phyloP scores from a whole-genome alignment of 768 basidiomycete species.

The Panellus pusillus region DNA sequence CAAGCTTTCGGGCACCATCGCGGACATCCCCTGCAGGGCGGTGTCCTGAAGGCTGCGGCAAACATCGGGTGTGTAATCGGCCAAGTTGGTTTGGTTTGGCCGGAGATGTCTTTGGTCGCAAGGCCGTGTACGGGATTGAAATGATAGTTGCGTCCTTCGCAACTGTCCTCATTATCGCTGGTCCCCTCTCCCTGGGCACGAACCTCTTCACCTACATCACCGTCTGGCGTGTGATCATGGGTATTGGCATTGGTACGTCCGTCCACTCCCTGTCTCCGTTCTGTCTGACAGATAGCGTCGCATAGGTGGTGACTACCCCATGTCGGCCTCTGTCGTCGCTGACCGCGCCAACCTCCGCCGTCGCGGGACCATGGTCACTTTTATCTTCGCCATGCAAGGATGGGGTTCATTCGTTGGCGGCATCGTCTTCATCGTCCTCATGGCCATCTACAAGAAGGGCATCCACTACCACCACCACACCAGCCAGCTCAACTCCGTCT shows the following conservation, averaged over 20 bases:
- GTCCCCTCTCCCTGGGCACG: slow-evolving; percentile 7
- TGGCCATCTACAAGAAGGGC: slow-evolving; percentile 12
- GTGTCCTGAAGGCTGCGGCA: slow-evolving; percentile 17
- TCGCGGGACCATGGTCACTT: slow-evolving; percentile 20
- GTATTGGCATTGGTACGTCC: slow-evolving; percentile 13
- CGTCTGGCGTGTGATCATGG: slow-evolving; percentile 8
- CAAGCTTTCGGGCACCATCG: slow-evolving; percentile 13
- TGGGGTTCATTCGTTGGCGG: slow-evolving; percentile 16
- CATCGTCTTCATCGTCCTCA: slow-evolving; percentile 11
- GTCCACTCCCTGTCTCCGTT: not conserved
- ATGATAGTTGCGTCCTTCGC: slow-evolving; percentile 13
- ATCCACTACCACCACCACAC: slow-evolving; percentile 5
- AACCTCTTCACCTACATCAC: slow-evolving; percentile 13
- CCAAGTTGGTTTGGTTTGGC: slow-evolving; percentile 13
- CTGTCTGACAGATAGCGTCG: too few species aligned
- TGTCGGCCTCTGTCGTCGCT: slow-evolving; percentile 18
- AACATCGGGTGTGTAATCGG: slow-evolving; percentile 16
- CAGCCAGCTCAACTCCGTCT: slow-evolving; percentile 15
- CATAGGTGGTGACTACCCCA: slow-evolving; percentile 17
- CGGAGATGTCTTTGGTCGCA: slow-evolving; percentile 15
- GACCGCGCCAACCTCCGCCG: slow-evolving; percentile 20
- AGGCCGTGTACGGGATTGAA: slow-evolving; percentile 12
- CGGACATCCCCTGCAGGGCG: slow-evolving; percentile 12
- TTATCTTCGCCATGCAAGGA: slow-evolving; percentile 18
- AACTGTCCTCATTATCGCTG: slow-evolving; percentile 9